Evolutionary conservation across 163 green algal genomes (phyloP), one percentile per base, ranked within the genome.

Genomic region (Chloromonas sp.): DNA sequence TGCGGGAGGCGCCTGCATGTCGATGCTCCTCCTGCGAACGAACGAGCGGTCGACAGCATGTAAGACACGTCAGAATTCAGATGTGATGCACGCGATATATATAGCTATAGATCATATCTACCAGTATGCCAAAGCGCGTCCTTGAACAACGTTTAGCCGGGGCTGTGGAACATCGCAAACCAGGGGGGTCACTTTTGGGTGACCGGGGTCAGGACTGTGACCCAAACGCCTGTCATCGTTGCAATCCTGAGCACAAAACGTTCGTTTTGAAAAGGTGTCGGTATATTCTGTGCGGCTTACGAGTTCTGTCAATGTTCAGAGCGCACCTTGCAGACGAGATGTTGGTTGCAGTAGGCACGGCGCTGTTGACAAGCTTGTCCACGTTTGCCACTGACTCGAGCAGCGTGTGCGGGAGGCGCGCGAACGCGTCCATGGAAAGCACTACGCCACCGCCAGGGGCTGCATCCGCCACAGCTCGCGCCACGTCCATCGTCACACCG

Each of bases 391-490:
- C 36, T 58, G 79, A 0, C 58, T 62, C 3, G 58, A 87, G 78
- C 0, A 81, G 5, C 15, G 84, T 60, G 57, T 84, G 78, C 14
- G 82, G 84, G 66, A 83, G 84, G 58, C 82, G 84, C 58, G 82
- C 14, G 58, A 60, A 77, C 3, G 58, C 62, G 3, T 84, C 84
- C 0, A 66, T 76, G 58, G 58, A 59, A 14, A 87, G 61, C 58
- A 89, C 60, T 58, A 87, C 76, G 79, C 77, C 79, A 70, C 84
- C 81, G 0, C 82, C 86, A 3, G 81, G 60, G 1, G 84, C 84
- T 3, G 62, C 70, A 62, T 89, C 85, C 0, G 84, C 80, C 61
- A 89, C 80, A 2, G 79, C 70, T 61, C 82, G 82, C 8, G 84
- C 78, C 14, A 87, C 58, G 2, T 82, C 61, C 78, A 87, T 84